These are phyloP conservation scores for Kickxella alabastrina DNA, from an alignment of 192 early-diverging fungal genomes.

Conservation along the genomic window DNA sequence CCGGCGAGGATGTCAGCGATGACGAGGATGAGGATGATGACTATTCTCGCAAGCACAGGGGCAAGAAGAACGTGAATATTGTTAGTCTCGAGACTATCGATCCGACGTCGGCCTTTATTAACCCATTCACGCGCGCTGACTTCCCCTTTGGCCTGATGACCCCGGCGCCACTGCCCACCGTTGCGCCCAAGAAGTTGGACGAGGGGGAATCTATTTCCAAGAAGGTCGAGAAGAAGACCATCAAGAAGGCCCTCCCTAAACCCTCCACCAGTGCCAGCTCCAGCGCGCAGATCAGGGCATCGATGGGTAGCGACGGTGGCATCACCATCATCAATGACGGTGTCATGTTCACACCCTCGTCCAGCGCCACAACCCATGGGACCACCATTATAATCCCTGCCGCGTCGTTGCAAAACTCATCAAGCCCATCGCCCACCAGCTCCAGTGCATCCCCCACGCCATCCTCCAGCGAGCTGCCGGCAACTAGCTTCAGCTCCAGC, in stretches of 20 bases:
- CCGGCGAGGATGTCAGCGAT: slow-evolving; percentile 30
- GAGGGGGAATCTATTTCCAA: slow-evolving; percentile 15
- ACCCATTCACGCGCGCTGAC: slow-evolving; percentile 43
- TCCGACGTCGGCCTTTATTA: slow-evolving; percentile 32
- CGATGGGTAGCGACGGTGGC: slow-evolving; percentile 43
- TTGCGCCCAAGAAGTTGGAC: slow-evolving; percentile 5
- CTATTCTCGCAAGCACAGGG: slow-evolving; percentile 26
- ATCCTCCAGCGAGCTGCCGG: not conserved
- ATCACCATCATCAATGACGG: slow-evolving; percentile 37
- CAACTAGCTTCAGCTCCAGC: not conserved
- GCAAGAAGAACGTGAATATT: slow-evolving; percentile 27
- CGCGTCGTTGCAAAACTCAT: slow-evolving; percentile 15
- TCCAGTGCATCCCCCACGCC: not conserved
- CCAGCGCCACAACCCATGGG: slow-evolving; percentile 11
- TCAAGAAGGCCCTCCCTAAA: slow-evolving; percentile 23
- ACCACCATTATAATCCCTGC: slow-evolving; percentile 39
- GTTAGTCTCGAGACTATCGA: slow-evolving; percentile 42
- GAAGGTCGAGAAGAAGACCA: slow-evolving; percentile 29
- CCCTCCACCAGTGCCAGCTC: slow-evolving; percentile 9
- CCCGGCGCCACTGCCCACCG: slow-evolving; percentile 10
- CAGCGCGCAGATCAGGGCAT: slow-evolving; percentile 20
- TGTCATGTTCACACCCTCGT: not conserved
- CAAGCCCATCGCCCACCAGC: not conserved
- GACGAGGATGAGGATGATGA: slow-evolving; percentile 38
- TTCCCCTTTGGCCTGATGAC: slow-evolving; percentile 48